Evolutionary conservation across 2,329 filamentous ascomycete species (phyloP).

Genomic region (Fusarium compactum): DNA sequence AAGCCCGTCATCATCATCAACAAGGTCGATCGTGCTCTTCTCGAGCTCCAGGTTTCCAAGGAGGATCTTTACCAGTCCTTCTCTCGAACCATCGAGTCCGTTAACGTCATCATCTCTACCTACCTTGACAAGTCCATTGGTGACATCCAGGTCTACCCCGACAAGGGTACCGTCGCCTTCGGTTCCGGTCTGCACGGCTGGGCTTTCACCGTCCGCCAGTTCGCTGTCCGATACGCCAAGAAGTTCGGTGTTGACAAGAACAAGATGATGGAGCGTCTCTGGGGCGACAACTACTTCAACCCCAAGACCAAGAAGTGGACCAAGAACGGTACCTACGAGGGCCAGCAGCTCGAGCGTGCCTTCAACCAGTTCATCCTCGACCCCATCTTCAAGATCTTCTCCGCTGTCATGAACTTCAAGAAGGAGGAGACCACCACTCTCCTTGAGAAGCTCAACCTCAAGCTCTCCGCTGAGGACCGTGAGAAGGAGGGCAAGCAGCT

Average conservation of each 20-base stretch:
- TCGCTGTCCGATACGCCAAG: constrained; percentile 96
- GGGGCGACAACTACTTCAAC: constrained; percentile 99
- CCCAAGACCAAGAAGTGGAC: constrained; percentile 99
- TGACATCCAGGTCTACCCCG: constrained; percentile 98
- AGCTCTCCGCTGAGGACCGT: constrained; percentile 87
- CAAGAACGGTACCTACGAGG: constrained; percentile 84
- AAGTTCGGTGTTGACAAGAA: constrained; percentile 99
- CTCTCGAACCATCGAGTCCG: constrained; percentile 98
- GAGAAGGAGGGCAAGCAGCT: constrained; percentile 97
- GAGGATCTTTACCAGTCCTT: constrained; percentile 99
- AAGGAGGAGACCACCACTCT: constrained; percentile 88
- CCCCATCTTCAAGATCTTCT: constrained; percentile 99
- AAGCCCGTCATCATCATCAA: constrained; percentile 99
- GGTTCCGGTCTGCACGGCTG: constrained; percentile 99
- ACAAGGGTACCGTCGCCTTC: constrained; percentile 98
- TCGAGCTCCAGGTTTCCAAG: constrained; percentile 98
- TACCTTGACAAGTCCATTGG: constrained; percentile 97
- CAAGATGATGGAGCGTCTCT: constrained; percentile 99
- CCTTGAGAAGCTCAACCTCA: constrained; percentile 93
- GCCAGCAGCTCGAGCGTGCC: constrained; percentile 93
- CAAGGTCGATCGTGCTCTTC: constrained; percentile 99
- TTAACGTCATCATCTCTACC: constrained; percentile 99
- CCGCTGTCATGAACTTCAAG: constrained; percentile 98
- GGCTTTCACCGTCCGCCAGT: constrained; percentile 99
- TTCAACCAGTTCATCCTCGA: constrained; percentile 99